These are phyloP conservation scores for Ustanciosporium gigantosporum DNA, from an alignment of 1,284 basidiomycete genomes.

Conservation along the genomic window DNA sequence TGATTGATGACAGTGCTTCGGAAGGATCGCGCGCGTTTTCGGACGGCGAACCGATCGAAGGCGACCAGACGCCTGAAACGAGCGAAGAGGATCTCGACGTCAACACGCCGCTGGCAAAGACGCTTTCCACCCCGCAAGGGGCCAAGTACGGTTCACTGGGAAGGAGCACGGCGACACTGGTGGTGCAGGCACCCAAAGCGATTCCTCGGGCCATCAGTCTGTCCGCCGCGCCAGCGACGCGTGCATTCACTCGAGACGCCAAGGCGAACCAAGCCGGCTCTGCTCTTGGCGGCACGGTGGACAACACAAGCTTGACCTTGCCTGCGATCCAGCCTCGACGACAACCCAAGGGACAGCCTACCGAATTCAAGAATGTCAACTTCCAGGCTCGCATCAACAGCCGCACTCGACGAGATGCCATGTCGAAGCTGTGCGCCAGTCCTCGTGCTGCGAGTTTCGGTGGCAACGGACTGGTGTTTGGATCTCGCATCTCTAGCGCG, in stretches of 20 bases:
- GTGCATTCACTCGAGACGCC: constrained; percentile 20
- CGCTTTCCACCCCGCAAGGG: constrained; percentile 6
- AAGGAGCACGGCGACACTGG: constrained; percentile 8
- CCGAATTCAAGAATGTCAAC: constrained; percentile 49
- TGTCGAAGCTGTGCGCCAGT: constrained; percentile 52
- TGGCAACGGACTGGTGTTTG: constrained; percentile 38
- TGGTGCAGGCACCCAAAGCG: constrained; percentile 31
- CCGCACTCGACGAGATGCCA: constrained; percentile 50
- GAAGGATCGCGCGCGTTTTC: constrained; percentile 37
- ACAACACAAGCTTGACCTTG: constrained; percentile 26
- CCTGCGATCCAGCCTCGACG: constrained; percentile 45
- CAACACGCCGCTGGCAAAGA: constrained; percentile 23
- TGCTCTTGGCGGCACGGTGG: constrained; percentile 1
- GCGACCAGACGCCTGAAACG: constrained; percentile 51
- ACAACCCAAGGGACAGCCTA: constrained; percentile 53
- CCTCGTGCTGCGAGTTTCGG: constrained; percentile 45
- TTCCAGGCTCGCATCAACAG: constrained; percentile 49
- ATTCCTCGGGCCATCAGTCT: constrained; percentile 38
- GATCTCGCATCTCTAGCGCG: constrained; percentile 21
- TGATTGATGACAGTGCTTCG: constrained; percentile 50
- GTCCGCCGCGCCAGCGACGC: constrained; percentile 35
- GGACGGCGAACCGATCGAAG: constrained; percentile 28
- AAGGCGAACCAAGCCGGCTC: constrained; percentile 6
- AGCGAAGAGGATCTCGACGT: constrained; percentile 49
- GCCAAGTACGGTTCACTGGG: constrained; percentile 17